These are phyloP conservation scores for Candida rishiriensis DNA, from an alignment of 805 yeast species.

Conservation along the genomic window DNA sequence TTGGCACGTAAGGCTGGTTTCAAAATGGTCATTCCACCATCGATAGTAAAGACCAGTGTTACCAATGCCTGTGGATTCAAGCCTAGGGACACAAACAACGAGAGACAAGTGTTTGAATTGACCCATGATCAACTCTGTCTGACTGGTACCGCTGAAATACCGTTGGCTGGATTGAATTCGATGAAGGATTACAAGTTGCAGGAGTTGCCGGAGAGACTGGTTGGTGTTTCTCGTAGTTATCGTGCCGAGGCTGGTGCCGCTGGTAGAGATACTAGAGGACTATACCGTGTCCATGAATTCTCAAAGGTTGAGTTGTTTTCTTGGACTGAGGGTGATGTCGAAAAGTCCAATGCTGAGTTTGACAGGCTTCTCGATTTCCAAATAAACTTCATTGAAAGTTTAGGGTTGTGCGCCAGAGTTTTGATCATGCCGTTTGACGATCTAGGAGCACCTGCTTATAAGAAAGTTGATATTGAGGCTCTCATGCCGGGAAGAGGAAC, in stretches of 20 bases:
- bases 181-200: conserved; percentile 30
- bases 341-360: conserved; percentile 42
- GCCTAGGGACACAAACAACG: conserved; percentile 85
- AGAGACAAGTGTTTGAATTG: conserved; percentile 76
- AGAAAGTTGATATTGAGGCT: conserved; percentile 91
- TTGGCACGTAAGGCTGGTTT: conserved; percentile 67
- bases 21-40: conserved; percentile 72
- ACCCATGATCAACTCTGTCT: conserved; percentile 49
- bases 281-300: conserved; percentile 94
- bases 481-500: conserved; percentile 96
- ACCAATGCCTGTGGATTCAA: conserved; percentile 90
- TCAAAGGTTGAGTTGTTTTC: conserved; percentile 90
- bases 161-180: conserved; percentile 76
- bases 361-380: conserved; percentile 64
- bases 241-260: conserved; percentile 98
- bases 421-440: conserved; percentile 88
- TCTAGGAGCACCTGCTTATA: conserved; percentile 88
- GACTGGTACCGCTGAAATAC: conserved; percentile 94
- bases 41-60: conserved; percentile 73
- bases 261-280: conserved; percentile 87
- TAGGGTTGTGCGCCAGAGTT: conserved; percentile 79
- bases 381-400: conserved; percentile 50
- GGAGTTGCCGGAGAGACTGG: conserved; percentile 54
- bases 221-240: conserved; percentile 81
- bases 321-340: conserved; percentile 45